These are phyloP conservation scores for Babesia ovis DNA, from an alignment of 169 alveolate genomes.

Conservation along the genomic window DNA sequence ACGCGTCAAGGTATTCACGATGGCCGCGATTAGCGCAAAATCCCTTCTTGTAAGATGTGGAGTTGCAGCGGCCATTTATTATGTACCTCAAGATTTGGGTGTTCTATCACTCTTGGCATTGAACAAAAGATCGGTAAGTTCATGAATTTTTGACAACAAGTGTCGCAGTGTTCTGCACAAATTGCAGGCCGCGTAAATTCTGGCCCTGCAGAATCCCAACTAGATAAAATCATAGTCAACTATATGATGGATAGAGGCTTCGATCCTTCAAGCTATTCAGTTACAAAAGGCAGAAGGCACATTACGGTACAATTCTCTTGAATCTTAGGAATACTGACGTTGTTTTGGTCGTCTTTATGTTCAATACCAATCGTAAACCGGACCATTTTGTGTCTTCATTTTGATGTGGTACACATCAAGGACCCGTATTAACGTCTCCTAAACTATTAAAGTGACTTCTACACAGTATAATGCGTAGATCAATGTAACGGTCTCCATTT, in stretches of 20 bases:
- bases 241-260: constrained; percentile 52
- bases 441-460: no score
- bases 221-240: constrained; percentile 29
- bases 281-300: constrained; percentile 15
- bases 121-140: constrained; percentile 56
- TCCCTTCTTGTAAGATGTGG: constrained; percentile 59
- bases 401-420: no score
- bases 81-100: constrained; percentile 67
- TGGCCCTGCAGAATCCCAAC: constrained; percentile 30
- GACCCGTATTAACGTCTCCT: no score
- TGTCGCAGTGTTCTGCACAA: constrained; percentile 13
- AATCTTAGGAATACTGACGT: no score
- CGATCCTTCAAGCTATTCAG: constrained; percentile 24
- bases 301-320: constrained; percentile 35
- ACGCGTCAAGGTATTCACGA: neutral
- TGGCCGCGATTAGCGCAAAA: constrained; percentile 32
- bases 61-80: constrained; percentile 55
- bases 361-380: no score
- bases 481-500: no score
- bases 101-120: constrained; percentile 35
- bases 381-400: no score
- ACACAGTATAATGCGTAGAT: no score
- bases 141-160: neutral
- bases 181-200: constrained; percentile 26
- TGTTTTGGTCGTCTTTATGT: no score